These are phyloP conservation scores for Suillus subaureus DNA, from an alignment of 768 basidiomycete genomes.

Conservation along the genomic window DNA sequence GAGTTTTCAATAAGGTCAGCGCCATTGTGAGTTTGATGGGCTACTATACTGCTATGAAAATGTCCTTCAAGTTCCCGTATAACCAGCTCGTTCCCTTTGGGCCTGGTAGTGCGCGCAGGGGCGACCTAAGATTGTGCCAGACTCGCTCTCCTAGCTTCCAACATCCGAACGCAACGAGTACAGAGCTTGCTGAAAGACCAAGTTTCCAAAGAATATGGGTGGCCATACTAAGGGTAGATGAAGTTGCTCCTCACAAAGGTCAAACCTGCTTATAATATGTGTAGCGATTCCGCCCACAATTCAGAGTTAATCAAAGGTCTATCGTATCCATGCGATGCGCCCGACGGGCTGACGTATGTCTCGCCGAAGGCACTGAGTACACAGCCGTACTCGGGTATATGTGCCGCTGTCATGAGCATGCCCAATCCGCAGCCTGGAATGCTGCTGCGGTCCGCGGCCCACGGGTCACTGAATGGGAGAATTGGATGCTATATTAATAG, in stretches of 20 bases:
- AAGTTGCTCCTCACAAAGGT: neutral
- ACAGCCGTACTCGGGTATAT: neutral
- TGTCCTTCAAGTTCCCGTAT: constrained; percentile 50
- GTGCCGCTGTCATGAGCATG: neutral
- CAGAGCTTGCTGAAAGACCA: constrained; percentile 8
- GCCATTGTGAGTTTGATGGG: neutral
- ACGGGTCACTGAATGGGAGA: too few relatives aligned
- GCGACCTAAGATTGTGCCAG: constrained; percentile 39
- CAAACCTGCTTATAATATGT: neutral
- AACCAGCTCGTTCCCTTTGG: constrained; percentile 47
- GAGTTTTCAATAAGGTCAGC: neutral
- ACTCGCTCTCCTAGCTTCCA: constrained; percentile 34
- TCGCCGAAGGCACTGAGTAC: neutral
- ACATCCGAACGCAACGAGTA: constrained; percentile 29
- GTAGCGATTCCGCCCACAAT: neutral
- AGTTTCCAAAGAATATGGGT: constrained; percentile 6
- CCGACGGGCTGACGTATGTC: neutral
- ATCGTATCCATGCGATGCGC: neutral
- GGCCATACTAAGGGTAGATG: neutral
- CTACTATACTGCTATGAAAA: constrained; percentile 42
- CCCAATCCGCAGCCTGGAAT: too few relatives aligned
- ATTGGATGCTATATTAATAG: too few relatives aligned
- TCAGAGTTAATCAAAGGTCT: neutral
- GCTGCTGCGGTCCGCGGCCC: neutral
- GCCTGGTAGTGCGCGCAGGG: constrained; percentile 52